Evolutionary conservation across 768 basidiomycete genomes (phyloP), one percentile per base, ranked within the genome.

Genomic region (Naganishia randhawae): DNA sequence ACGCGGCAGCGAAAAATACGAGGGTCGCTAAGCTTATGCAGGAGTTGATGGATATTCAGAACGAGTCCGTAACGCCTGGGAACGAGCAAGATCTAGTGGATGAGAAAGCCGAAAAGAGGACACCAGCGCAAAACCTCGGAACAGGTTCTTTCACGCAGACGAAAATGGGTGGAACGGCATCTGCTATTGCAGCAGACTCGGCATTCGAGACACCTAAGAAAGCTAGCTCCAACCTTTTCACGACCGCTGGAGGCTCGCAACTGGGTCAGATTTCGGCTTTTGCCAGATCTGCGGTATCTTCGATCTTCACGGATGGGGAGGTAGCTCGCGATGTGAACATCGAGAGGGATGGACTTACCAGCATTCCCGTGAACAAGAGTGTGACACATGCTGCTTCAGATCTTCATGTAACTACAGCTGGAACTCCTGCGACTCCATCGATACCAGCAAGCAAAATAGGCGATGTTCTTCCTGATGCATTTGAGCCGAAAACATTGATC

Each of bases 11-110:
- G 3, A 61, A 61, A 25, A 61, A 41, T 17, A 25, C n/a, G 22
- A 61, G 57, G 39, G 57, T 61, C 22, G 57, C 57, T 1, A 61
- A 61, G 22, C 29, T 61, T 14, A 61, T 61, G 57, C 35, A 61
- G n/a, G 57, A 61, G 41, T 29, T 61, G 57, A 41, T 61, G 37
- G 57, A 61, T 42, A 61, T 61, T 39, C 3, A 61, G 16, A 41
- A 61, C 57, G 57, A 41, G 39, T 35, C 57, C 22, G 57, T 39
- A 31, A 8, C 22, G 27, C 7, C 19, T 10, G 27, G 27, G 14
- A 31, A 5, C 14, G 27, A 27, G 13, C 6, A 31, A 31, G 27
- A 25, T 11, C 8, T 6, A 11, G 51, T 25, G 11, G 22, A 53
- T 11, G 14, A 8, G 19, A 4, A 25, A 22, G 8, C 25, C 10